Percentiles rank a stretch among this genome's conserved stretches.
Conservation (phyloP, 352 stramenopile genomes). For the Phytophthora multivora region DNA sequence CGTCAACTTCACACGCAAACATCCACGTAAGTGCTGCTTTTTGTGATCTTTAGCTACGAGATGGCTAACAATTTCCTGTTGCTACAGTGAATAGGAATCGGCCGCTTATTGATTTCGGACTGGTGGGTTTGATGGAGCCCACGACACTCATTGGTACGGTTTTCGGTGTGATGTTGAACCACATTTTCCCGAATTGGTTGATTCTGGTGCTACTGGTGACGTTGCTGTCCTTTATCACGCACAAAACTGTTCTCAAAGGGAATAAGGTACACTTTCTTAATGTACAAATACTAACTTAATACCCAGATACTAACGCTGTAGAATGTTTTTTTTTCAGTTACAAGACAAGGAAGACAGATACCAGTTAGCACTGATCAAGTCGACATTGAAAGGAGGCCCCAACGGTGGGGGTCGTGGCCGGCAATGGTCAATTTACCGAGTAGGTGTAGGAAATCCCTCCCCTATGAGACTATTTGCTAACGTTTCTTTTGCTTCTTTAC, state of each 20-base stretch:
- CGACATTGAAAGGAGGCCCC: slow-evolving; percentile 44
- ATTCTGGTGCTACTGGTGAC: slow-evolving; percentile 71
- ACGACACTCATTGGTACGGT: slow-evolving; percentile 78
- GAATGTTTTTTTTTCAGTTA: slow-evolving; percentile 31
- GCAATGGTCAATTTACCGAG: slow-evolving; percentile 65
- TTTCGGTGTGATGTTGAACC: slow-evolving; percentile 81
- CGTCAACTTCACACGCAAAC: slow-evolving; percentile 92
- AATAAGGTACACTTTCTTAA: slow-evolving; percentile 38
- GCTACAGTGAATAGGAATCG: slow-evolving; percentile 76
- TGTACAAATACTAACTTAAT: neutral
- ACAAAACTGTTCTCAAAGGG: slow-evolving; percentile 72
- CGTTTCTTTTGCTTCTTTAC: neutral
- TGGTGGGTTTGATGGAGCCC: slow-evolving; percentile 98
- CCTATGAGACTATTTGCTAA: neutral
- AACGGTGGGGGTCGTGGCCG: slow-evolving; percentile 45
- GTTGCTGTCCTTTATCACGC: slow-evolving; percentile 69
- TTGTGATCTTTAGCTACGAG: neutral
- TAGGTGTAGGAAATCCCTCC: slow-evolving; percentile 11
- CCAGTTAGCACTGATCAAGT: slow-evolving; percentile 49
- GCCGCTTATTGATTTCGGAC: slow-evolving; percentile 96
- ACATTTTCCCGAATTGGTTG: slow-evolving; percentile 79
- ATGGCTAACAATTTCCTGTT: neutral
- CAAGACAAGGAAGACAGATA: slow-evolving; percentile 54
- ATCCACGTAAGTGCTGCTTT: slow-evolving; percentile 69
- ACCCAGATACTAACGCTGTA: neutral